These are phyloP conservation scores for Saccharomycopsis oosterbeekiorum DNA, from an alignment of 805 yeast genomes.

Conservation along the genomic window DNA sequence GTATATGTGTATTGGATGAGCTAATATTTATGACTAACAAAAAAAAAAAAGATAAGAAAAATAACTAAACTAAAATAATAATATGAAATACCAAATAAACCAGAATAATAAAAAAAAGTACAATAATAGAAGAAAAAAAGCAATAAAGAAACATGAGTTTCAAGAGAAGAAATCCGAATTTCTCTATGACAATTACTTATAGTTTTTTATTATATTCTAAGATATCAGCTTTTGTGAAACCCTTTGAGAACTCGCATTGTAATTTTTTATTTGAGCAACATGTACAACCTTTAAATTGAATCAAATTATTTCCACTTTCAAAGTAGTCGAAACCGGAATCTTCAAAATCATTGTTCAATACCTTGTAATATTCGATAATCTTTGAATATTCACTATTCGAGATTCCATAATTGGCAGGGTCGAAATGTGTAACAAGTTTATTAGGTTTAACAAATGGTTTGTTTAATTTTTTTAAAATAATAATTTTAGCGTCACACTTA, in stretches of 20 bases:
- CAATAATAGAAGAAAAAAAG: background rate
- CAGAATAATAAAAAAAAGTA: background rate
- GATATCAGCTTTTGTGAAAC: slow-evolving; percentile 56
- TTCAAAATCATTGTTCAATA: background rate
- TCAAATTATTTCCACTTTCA: slow-evolving; percentile 21
- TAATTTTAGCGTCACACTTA: slow-evolving; percentile 55
- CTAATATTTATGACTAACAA: background rate
- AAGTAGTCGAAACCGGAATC: background rate
- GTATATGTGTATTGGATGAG: background rate
- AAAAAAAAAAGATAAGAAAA: background rate
- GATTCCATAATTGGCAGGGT: slow-evolving; percentile 9
- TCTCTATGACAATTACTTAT: slow-evolving; percentile 6
- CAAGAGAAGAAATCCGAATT: background rate
- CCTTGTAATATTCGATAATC: slow-evolving; percentile 2
- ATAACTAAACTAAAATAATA: background rate
- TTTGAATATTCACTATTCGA: slow-evolving; percentile 2
- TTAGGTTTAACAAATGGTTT: slow-evolving; percentile 7
- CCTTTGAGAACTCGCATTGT: slow-evolving; percentile 50
- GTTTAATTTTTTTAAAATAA: slow-evolving; percentile 21
- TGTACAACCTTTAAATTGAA: slow-evolving; percentile 45
- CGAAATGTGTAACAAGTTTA: slow-evolving; percentile 1
- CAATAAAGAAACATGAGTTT: background rate
- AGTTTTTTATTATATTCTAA: slow-evolving; percentile 29
- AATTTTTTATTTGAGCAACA: slow-evolving; percentile 40
- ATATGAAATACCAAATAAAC: background rate